Evolutionary conservation across 495 filamentous ascomycete genomes (phyloP).

Genomic region (Penicillium ucsense): DNA sequence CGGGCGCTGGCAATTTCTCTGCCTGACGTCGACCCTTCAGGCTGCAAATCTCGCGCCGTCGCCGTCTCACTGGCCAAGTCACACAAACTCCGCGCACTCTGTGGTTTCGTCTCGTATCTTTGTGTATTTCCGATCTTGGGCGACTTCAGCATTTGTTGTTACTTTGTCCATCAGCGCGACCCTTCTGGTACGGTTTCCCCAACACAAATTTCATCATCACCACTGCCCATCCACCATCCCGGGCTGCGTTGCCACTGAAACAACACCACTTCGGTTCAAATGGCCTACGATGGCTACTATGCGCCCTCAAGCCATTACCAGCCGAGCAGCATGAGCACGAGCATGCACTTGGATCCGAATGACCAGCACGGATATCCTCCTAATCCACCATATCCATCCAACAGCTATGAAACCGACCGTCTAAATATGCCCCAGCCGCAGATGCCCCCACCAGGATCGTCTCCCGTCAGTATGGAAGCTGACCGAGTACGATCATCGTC

Average conservation of each 20-base stretch:
- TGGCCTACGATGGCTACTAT: constrained; percentile 36
- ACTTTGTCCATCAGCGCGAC: too few relatives aligned
- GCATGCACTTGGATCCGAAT: constrained; percentile 11
- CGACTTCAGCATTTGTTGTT: too few relatives aligned
- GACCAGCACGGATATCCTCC: constrained; percentile 14
- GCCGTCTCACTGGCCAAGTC: not conserved
- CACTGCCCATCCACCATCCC: not conserved
- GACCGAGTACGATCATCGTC: constrained; percentile 9
- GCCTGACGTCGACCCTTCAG: constrained; percentile 1
- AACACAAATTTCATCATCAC: not conserved
- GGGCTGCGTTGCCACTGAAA: not conserved
- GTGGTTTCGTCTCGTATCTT: too few relatives aligned
- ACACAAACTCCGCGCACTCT: not conserved
- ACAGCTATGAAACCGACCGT: constrained; percentile 23
- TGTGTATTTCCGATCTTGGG: too few relatives aligned
- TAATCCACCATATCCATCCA: constrained; percentile 26
- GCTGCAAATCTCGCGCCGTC: not conserved
- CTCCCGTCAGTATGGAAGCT: constrained; percentile 12
- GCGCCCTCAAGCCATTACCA: constrained; percentile 16
- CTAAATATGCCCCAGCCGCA: constrained; percentile 34
- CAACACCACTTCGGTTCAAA: constrained; percentile 4
- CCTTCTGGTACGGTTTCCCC: not conserved
- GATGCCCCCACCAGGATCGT: constrained; percentile 19
- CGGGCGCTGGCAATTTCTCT: constrained; percentile 11
- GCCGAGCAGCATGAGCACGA: constrained; percentile 19